These are phyloP conservation scores for Forsythia viridissima DNA, from an alignment of 257 asterid species.

Conservation along the genomic window DNA sequence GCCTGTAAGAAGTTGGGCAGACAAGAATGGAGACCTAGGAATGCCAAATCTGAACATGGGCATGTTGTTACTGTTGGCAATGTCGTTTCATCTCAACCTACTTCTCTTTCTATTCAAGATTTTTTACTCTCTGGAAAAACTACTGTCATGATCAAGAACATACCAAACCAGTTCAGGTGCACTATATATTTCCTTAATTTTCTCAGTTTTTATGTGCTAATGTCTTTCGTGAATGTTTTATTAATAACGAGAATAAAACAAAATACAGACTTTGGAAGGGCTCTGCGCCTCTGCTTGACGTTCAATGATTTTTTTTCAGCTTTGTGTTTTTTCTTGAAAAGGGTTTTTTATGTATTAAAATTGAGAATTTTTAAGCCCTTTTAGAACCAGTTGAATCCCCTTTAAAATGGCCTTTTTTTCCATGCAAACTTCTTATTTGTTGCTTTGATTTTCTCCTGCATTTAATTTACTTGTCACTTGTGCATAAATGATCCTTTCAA, in stretches of 20 bases:
- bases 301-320: too few species aligned
- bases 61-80: too few species aligned
- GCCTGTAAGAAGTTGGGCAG: neutral
- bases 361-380: neutral
- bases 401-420: neutral
- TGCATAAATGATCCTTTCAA: neutral
- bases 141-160: constrained; percentile 36
- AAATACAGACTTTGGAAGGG: too few species aligned
- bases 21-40: constrained; percentile 12
- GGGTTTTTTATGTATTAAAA: neutral
- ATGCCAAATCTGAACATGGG: neutral
- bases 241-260: too few species aligned
- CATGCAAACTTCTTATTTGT: neutral
- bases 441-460: neutral
- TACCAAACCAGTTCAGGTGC: constrained; percentile 42
- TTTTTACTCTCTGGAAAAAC: constrained; percentile 9
- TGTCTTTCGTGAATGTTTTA: too few species aligned
- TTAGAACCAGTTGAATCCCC: neutral
- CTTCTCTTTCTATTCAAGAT: neutral
- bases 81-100: neutral
- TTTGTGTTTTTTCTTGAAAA: neutral
- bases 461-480: neutral
- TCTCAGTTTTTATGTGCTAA: too few species aligned
- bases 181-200: neutral
- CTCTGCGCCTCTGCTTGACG: too few species aligned